Percentiles rank a stretch among this genome's conserved stretches.
phyloP scores from a whole-genome alignment of 768 basidiomycete species.

The Saitozyma sp. region DNA sequence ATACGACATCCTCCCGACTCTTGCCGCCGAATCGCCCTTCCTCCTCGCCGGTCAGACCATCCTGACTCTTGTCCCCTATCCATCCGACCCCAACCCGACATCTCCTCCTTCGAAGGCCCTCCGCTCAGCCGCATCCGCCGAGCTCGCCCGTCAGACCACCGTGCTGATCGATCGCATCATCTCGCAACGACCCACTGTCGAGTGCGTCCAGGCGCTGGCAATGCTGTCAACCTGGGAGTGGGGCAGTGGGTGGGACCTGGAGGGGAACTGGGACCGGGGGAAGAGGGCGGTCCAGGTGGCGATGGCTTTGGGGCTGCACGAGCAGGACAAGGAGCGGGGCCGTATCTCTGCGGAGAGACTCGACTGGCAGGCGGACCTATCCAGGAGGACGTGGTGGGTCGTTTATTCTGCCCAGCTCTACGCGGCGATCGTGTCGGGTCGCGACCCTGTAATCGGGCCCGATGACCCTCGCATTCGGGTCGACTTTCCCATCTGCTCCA shows the following conservation, averaged over 20 bases:
- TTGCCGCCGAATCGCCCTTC: conserved; percentile 45
- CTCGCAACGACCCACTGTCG: conserved; percentile 20
- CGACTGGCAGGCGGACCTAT: conserved; percentile 47
- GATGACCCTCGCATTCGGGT: conserved; percentile 44
- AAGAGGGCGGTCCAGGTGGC: conserved; percentile 40
- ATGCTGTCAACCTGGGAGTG: conserved; percentile 49
- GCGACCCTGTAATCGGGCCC: conserved; percentile 32
- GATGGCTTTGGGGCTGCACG: conserved; percentile 49
- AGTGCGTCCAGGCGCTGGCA: conserved; percentile 45
- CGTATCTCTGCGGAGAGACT: conserved; percentile 33
- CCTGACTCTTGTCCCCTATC: conserved; percentile 42
- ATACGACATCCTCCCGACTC: conserved; percentile 28
- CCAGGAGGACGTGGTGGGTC: conserved; percentile 49
- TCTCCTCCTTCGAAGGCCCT: conserved; percentile 41
- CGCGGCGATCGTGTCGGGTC: conserved; percentile 39
- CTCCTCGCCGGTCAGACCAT: conserved; percentile 46
- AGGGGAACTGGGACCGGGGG: conserved; percentile 27
- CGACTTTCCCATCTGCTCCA: conserved; percentile 43
- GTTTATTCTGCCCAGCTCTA: conserved; percentile 39
- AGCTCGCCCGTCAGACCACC: conserved; percentile 32
- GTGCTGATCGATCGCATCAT: conserved; percentile 29
- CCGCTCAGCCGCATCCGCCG: conserved; percentile 28
- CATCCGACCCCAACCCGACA: conserved; percentile 36
- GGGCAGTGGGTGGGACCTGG: conserved; percentile 32
- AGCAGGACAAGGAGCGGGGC: conserved; percentile 30